Percentiles rank a stretch among this genome's conserved stretches.
phyloP scores from a whole-genome alignment of 2,329 filamentous ascomycete genomes.

The Alternaria solani region DNA sequence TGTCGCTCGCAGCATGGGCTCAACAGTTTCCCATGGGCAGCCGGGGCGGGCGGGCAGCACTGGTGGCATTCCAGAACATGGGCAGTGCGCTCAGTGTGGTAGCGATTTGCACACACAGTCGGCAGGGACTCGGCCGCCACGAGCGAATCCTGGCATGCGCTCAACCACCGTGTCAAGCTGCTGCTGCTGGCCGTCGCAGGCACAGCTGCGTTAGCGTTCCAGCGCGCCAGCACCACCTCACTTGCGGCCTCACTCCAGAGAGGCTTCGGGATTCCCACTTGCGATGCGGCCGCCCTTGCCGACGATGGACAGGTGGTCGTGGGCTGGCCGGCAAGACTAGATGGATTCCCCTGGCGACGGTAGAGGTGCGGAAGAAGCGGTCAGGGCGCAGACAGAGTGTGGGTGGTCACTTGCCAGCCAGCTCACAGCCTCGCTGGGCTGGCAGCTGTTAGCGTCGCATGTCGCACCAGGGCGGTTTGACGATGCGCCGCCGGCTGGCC shows the following conservation, averaged over 20 bases:
- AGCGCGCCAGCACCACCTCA: neutral
- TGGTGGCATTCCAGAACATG: slow-evolving; percentile 34
- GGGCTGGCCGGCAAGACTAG: neutral
- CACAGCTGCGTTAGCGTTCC: slow-evolving; percentile 19
- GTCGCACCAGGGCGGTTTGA: slow-evolving; percentile 39
- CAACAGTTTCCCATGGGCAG: slow-evolving; percentile 6
- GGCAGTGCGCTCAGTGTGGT: slow-evolving; percentile 10
- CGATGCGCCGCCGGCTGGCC: slow-evolving; percentile 26
- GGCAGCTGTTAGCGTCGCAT: slow-evolving; percentile 32
- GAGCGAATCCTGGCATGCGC: slow-evolving; percentile 17
- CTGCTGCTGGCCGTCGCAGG: slow-evolving; percentile 20
- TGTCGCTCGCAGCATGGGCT: neutral
- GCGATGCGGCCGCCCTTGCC: slow-evolving; percentile 31
- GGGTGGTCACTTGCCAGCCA: slow-evolving; percentile 33
- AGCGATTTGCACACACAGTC: slow-evolving; percentile 31
- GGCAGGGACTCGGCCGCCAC: slow-evolving; percentile 24
- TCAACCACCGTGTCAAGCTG: slow-evolving; percentile 18
- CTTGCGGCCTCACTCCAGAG: slow-evolving; percentile 1
- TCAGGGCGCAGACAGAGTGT: slow-evolving; percentile 26
- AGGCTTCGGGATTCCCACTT: slow-evolving; percentile 13
- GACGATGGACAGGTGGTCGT: slow-evolving; percentile 18
- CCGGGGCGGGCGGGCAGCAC: neutral
- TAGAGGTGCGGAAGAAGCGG: slow-evolving; percentile 33
- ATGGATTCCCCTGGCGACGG: slow-evolving; percentile 37
- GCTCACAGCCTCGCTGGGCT: slow-evolving; percentile 34